A percentile compares a stretch with the other conserved stretches of the same genome.
phyloP scores from a whole-genome alignment of 2,329 filamentous ascomycete genomes.

The Ophiognomonia clavigignenti-juglandacearum region DNA sequence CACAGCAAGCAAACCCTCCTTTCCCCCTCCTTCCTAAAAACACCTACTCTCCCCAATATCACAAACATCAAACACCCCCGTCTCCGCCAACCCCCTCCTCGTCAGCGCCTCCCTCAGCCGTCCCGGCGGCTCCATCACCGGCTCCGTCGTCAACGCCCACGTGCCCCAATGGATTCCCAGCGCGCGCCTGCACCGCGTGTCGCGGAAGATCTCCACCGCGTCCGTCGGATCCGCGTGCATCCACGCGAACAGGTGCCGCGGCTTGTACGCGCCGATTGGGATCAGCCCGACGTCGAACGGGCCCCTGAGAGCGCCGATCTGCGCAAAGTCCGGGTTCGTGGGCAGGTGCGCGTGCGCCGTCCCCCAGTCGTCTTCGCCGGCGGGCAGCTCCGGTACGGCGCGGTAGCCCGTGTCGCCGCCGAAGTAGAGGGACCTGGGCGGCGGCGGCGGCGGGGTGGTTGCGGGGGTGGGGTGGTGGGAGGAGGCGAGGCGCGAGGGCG shows the following conservation, averaged over 20 bases:
- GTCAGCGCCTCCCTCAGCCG: slow-evolving; percentile 68
- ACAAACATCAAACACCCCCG: slow-evolving; percentile 74
- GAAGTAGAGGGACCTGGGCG: slow-evolving; percentile 71
- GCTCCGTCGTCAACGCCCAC: slow-evolving; percentile 82
- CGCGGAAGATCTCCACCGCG: slow-evolving; percentile 81
- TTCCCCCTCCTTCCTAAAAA: no score
- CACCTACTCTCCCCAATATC: slow-evolving; percentile 80
- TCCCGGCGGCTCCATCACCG: slow-evolving; percentile 75
- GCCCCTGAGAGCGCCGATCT: slow-evolving; percentile 75
- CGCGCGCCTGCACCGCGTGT: slow-evolving; percentile 72
- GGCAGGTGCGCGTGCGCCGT: slow-evolving; percentile 63
- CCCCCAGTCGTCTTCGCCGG: slow-evolving; percentile 64
- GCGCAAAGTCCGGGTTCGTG: slow-evolving; percentile 74
- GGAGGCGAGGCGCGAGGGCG: no score
- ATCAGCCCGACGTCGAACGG: slow-evolving; percentile 90
- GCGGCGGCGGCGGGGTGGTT: slow-evolving; percentile 46
- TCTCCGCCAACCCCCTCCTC: slow-evolving; percentile 61
- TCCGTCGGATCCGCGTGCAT: slow-evolving; percentile 88
- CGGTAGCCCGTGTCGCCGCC: slow-evolving; percentile 90
- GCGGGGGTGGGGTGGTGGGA: no score
- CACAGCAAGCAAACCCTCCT: no score
- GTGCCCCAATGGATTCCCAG: slow-evolving; percentile 92
- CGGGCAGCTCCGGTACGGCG: slow-evolving; percentile 60
- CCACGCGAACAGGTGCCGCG: slow-evolving; percentile 65
- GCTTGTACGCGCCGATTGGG: slow-evolving; percentile 85